Evolutionary conservation across 2,329 filamentous ascomycete genomes (phyloP).

Genomic region (Colletotrichum falcatum): DNA sequence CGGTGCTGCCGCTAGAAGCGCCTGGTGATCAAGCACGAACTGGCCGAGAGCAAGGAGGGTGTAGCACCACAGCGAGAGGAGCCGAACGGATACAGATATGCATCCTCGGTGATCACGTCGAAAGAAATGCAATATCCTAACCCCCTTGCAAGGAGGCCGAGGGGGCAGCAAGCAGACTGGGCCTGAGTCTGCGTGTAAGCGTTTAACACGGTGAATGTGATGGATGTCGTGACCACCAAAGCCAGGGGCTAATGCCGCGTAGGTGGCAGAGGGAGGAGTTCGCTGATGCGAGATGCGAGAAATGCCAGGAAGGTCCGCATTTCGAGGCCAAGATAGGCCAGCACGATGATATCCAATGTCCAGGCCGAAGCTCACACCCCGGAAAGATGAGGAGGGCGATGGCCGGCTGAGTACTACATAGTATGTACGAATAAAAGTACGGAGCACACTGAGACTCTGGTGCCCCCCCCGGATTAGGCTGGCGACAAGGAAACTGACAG

Average conservation of each 20-base stretch:
- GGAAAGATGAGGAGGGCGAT: background rate
- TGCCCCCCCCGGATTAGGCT: background rate
- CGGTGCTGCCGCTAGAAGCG: constrained; percentile 11
- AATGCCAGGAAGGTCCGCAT: background rate
- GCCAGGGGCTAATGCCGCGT: background rate
- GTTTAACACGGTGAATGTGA: background rate
- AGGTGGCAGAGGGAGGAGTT: background rate
- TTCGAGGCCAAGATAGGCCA: background rate
- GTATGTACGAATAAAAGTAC: no score
- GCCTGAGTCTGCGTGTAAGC: background rate
- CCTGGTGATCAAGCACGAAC: background rate
- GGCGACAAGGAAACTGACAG: background rate
- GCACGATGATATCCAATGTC: background rate
- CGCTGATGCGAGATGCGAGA: background rate
- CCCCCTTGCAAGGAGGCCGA: background rate
- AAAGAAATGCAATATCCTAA: constrained; percentile 1
- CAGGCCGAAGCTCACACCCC: background rate
- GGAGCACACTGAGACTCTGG: background rate
- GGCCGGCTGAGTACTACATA: background rate
- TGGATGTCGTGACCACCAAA: background rate
- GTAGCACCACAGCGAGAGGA: background rate
- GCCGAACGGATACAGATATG: background rate
- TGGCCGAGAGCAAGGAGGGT: background rate
- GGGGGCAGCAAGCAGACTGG: background rate
- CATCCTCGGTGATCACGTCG: constrained; percentile 10